Evolutionary conservation across 257 asterid genomes (phyloP).

Genomic region (Voacanga thouarsii): DNA sequence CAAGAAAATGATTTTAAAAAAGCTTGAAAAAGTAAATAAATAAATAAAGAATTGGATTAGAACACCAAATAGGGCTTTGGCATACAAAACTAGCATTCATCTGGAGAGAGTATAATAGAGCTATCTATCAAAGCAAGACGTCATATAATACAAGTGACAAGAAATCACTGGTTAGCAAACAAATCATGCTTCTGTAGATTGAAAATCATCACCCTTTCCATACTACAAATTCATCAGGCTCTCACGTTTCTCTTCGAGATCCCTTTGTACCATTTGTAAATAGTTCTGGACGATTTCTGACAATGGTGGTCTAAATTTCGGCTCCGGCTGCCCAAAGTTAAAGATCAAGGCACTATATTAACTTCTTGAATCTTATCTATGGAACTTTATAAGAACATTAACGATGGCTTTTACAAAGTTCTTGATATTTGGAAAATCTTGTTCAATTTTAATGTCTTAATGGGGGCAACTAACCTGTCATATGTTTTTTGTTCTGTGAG

Average conservation of each 20-base stretch:
- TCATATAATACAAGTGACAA: conserved; percentile 3
- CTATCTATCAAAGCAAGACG: neutral
- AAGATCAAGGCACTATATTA: neutral
- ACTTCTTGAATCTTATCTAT: neutral
- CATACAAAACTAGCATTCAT: neutral
- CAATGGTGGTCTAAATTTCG: conserved; percentile 93
- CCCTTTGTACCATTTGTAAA: conserved; percentile 42
- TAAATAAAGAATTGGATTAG: conserved; percentile 7
- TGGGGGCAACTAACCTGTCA: conserved; percentile 57
- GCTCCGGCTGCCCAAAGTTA: conserved; percentile 58
- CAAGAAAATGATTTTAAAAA: no score
- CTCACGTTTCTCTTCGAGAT: conserved; percentile 18
- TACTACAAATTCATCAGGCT: neutral
- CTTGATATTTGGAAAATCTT: neutral
- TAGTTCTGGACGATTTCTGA: conserved; percentile 88
- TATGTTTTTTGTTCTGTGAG: conserved; percentile 77
- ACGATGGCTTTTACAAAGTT: neutral
- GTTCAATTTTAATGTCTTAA: neutral
- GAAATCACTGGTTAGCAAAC: neutral
- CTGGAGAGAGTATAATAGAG: neutral
- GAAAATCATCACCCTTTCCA: neutral
- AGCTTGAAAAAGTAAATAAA: no score
- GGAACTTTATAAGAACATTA: no score
- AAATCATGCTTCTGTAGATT: neutral
- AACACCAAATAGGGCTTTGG: neutral